A percentile compares a stretch with the other conserved stretches of the same genome.
phyloP scores from a whole-genome alignment of 176 grass and related monocot species.

The Tuctoria greenei region DNA sequence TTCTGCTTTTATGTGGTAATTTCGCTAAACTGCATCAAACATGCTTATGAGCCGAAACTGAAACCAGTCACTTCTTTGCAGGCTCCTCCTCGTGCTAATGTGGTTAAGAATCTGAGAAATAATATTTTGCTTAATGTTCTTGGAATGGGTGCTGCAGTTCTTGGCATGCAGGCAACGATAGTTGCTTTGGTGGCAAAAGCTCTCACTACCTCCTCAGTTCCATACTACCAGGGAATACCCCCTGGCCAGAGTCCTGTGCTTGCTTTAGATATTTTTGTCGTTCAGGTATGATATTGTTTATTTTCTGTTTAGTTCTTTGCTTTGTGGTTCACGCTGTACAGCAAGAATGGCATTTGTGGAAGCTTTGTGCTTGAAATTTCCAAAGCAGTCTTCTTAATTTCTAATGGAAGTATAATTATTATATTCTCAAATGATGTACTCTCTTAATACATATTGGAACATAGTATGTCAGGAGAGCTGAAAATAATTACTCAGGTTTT shows the following conservation, averaged over 20 bases:
- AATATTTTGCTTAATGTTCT: conserved; percentile 67
- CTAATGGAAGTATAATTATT: not conserved
- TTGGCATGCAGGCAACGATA: conserved; percentile 88
- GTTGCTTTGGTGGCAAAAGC: conserved; percentile 78
- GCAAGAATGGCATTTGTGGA: not conserved
- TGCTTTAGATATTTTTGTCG: conserved; percentile 83
- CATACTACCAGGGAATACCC: conserved; percentile 76
- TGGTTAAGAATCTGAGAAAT: conserved; percentile 81
- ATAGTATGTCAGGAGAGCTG: not conserved
- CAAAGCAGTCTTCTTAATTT: not conserved
- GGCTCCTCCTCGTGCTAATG: conserved; percentile 77
- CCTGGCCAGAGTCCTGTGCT: conserved; percentile 83
- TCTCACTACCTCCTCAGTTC: conserved; percentile 68
- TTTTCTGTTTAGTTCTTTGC: not conserved
- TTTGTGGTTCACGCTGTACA: not conserved
- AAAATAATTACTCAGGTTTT: not conserved
- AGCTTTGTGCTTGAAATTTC: not conserved
- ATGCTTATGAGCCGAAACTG: not conserved
- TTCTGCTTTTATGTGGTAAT: not conserved
- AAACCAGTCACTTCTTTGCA: conserved; percentile 29
- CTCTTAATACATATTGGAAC: conserved; percentile 18
- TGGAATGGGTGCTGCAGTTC: conserved; percentile 83
- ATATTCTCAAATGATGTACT: not conserved
- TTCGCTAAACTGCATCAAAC: not conserved
- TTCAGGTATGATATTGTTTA: conserved; percentile 56